Evolutionary conservation across 495 filamentous ascomycete genomes (phyloP), one percentile per base, ranked within the genome.

Genomic region (Cenococcum geophilum): DNA sequence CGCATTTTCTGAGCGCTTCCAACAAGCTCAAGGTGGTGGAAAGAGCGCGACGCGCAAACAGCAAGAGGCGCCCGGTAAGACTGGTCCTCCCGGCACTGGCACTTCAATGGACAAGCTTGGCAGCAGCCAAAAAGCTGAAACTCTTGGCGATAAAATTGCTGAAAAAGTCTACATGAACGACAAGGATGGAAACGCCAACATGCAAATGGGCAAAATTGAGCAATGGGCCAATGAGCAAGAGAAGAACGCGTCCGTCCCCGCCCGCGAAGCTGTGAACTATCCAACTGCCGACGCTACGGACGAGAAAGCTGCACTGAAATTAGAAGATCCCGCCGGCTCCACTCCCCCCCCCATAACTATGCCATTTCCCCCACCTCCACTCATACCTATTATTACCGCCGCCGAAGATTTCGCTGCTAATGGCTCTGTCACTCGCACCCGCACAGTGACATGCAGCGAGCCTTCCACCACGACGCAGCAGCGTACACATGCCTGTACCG

Each of bases 1-100:
- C 51, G 81, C 86, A 5, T 97, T 95, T 70, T 82, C 81, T 23
- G 85, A 88, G 64, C 82, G 86, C 14, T 96, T 97, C 74, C 80
- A 83, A 57, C 86, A 89, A 60, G 83, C 85, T 1, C 73, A 74
- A 58, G 74, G 74, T 20, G 62, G 64, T 2, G 66, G 66, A 10
- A 71, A 71, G 16, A 76, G 74, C 34, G 73, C 70, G 18, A n/a
- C 58, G 3, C 67, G 61, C 49, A 63, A 59, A 42, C 57, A 60
- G 45, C 64, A 70, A 57, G 67, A 67, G 32, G 40, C 60, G 1
- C 59, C 59, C 3, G 58, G 51, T 4, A 65, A 66, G 49, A 64
- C 67, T 14, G 70, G 70, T 8, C 73, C 72, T 12, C 70, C 71
- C 5, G 73, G 73, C 0, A 61, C 70, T 9, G 57, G 57, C 18